Evolutionary conservation across 768 basidiomycete species (phyloP), one percentile per base, ranked within the genome.

Genomic region (Multifurca ochricompacta): DNA sequence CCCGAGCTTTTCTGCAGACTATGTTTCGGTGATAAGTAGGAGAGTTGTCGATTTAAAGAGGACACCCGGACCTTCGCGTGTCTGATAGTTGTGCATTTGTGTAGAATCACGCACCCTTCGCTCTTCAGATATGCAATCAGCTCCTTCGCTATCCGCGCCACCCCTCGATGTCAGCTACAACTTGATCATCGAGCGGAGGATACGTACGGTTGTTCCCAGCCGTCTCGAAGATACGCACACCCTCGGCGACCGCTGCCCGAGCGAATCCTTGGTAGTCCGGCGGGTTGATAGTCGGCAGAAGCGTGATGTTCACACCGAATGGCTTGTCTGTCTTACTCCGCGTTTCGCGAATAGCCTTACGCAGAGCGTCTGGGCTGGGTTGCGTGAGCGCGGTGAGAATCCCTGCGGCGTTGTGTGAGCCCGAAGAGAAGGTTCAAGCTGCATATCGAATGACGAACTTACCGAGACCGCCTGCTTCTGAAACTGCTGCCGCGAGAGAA

Each of bases 221-320:
- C 0, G 93, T 96, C 73, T 96, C 93, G 64, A 93, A 90, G 39
- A 95, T 83, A 63, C 68, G 75, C n/a, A 95, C 78, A 6, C 90
- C 90, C 65, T 94, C 92, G 58, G 88, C 89, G 43, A 92, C 80
- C 8, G 91, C 85, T 7, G 76, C 90, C 32, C 83, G 73, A 0
- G 87, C 87, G 62, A 85, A 92, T 11, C 85, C 90, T 48, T 78
- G 82, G 65, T 97, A 95, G 62, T 93, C 90, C 2, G 94, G 94
- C 0, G 92, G 91, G 53, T 82, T 88, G 62, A 96, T 95, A 30
- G 79, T 81, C 0, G 94, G 93, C 21, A 95, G 74, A n/a, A 93
- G 69, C 0, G 89, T 92, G 60, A 91, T 79, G 64, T 92, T 91
- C 47, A 91, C 87, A 13, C 87, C 90, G 65, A 95, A 90, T 3